Base-by-base conservation (phyloP, 345 rosid species). In the Stellera chamaejasme region DNA sequence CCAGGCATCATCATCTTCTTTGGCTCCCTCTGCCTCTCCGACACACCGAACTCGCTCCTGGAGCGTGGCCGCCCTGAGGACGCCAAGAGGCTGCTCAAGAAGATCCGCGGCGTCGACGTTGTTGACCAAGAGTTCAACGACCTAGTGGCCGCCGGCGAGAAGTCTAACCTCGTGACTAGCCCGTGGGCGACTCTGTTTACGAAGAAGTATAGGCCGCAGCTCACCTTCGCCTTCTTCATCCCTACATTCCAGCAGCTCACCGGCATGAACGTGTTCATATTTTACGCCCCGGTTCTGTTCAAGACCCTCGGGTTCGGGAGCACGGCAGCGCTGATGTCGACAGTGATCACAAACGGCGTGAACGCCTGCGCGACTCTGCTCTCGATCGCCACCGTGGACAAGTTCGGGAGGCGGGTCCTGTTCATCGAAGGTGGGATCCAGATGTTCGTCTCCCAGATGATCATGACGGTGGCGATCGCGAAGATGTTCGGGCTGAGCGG, bases 231-330 rank as follows among this genome's bases (percentile, higher is more conserved):
- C 59, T 14, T 60, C 48, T 43, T 79, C 43, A 70, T 88, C 54
- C 96, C 93, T 1, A 77, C 79, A 67, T 85, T 85, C 63, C 96
- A 88, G 55, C 96, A 88, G 60, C 58, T 82, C 58, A 87, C 95
- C 0, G 95, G 91, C 44, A 87, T 83, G 52, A 87, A 84, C 46
- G 87, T 82, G 52, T 79, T 88, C 58, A 82, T 82, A 58, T 88
- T 88, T 28, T 85, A 85, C 16, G 93, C 93, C 0, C 96, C 96
- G 0, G 90, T 88, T 27, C 70, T 88, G 50, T 88, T 82, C 60
- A 84, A 85, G 67, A 77, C 88, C 0, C 39, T 88, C 9, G 96
- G 96, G 1, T 88, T 85, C 14, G 96, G 84, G 2, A 71, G 69
- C 16, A 75, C 77, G 14, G 90, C 96, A 26, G 68, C 96, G 3